These are phyloP conservation scores for Arxiozyma bovina DNA, from an alignment of 1,139 yeast species.

Conservation along the genomic window DNA sequence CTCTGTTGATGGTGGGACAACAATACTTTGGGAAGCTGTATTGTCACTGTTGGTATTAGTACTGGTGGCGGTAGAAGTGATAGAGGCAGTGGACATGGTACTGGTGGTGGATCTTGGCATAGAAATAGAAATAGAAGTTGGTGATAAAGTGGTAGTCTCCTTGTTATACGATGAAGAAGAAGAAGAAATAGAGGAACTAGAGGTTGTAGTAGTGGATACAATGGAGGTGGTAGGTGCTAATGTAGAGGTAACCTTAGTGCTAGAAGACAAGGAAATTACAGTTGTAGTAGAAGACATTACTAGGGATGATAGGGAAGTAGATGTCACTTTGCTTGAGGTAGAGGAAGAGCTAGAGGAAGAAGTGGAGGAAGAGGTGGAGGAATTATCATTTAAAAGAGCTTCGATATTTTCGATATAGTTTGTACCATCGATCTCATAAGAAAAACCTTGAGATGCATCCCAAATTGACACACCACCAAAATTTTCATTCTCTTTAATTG, in stretches of 20 bases:
- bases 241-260: conserved; percentile 1
- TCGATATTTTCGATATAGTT: conserved; percentile 31
- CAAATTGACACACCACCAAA: conserved; percentile 87
- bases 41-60: neutral
- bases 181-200: conserved; percentile 4
- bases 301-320: conserved; percentile 4
- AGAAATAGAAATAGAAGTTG: neutral
- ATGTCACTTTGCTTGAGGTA: neutral
- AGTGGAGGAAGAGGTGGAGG: conserved; percentile 15
- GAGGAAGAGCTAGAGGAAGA: conserved; percentile 4
- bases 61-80: neutral
- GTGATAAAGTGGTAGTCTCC: neutral
- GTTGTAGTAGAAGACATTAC: too few relatives aligned
- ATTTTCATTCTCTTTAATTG: conserved; percentile 35
- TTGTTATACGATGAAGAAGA: neutral
- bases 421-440: conserved; percentile 42
- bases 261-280: neutral
- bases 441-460: conserved; percentile 81
- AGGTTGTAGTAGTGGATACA: neutral
- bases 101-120: too few relatives aligned
- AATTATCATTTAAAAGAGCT: conserved; percentile 20
- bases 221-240: conserved; percentile 5
- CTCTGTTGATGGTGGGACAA: neutral
- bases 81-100: too few relatives aligned
- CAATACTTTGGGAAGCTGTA: neutral